Base-by-base conservation (phyloP, 1,284 basidiomycete genomes). In the Sanghuangporus baumii region DNA sequence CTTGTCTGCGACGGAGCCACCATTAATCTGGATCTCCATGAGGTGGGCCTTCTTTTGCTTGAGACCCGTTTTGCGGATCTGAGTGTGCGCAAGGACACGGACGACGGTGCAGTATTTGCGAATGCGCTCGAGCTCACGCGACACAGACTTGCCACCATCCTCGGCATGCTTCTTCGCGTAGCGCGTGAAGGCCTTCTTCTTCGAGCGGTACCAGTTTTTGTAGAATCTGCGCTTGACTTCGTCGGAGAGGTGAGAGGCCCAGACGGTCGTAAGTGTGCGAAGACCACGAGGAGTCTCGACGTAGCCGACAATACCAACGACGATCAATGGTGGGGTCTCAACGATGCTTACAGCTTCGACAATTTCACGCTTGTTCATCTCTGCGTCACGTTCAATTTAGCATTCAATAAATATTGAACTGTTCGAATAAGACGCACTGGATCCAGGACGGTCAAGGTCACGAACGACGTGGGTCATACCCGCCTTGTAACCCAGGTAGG, bases 191-290 rank as follows among this genome's bases (percentile, higher is more conserved):
- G 96, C 96, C 89, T 99, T 99, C 89, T 98, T 99, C 93, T 99
- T 99, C 66, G 94, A 96, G 72, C 94, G 90, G 87, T 99, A 99
- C 97, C 97, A 99, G 89, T 98, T 99, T 88, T 96, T 98, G 92
- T 98, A 98, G 91, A 99, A 98, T 73, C 97, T 89, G 75, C 97
- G 93, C 83, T 97, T 98, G 76, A 99, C 79, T 78, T 98, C 96
- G 75, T 83, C 93, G 66, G 81, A 94, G 71, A 83, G 90, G 76
- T 85, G 90, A 67, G 81, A 95, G 69, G 80, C 93, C 95, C 80
- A 98, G 74, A 86, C 93, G 70, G 79, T 97, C 78, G 80, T 91
- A 72, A 83, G 85, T 61, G 77, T 94, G 73, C 97, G 95, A 68
- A 99, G 89, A 74, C 97, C 97, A 74, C 96, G 96, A 73, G 97